A percentile compares a stretch with the other conserved stretches of the same genome.
phyloP scores from a whole-genome alignment of 345 rosid species.

The Dovyalis caffra region DNA sequence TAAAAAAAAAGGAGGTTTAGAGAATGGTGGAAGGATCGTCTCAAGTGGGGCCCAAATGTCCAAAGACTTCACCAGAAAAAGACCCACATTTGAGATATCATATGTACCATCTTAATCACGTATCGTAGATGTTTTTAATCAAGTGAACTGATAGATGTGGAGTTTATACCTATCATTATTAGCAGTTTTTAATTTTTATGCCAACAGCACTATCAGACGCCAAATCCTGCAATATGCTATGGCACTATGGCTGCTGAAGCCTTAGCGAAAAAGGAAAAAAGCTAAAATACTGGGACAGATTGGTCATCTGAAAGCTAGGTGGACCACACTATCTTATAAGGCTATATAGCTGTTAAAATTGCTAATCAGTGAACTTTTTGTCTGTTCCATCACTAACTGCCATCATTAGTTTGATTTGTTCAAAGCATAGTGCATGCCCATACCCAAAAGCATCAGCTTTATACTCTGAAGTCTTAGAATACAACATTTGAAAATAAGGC shows the following conservation, averaged over 20 bases:
- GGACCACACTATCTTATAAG: neutral
- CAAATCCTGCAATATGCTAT: neutral
- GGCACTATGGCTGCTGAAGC: neutral
- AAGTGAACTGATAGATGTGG: neutral
- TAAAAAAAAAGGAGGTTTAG: neutral
- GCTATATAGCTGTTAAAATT: neutral
- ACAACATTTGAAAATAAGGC: neutral
- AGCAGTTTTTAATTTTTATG: neutral
- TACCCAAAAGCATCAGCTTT: neutral
- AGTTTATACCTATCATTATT: neutral
- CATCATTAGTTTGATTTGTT: neutral
- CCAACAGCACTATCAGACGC: neutral
- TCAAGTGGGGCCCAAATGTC: neutral
- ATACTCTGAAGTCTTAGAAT: neutral
- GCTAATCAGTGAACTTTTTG: neutral
- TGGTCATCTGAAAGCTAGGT: neutral
- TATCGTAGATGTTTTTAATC: neutral
- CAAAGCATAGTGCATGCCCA: neutral
- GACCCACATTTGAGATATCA: too few species aligned
- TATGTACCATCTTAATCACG: neutral
- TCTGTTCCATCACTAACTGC: neutral
- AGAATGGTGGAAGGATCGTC: too few species aligned
- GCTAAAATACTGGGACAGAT: too few species aligned
- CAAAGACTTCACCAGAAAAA: neutral
- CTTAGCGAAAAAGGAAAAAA: too few species aligned